Conservation (phyloP, 805 yeast genomes). For the Metschnikowia anglica region DNA sequence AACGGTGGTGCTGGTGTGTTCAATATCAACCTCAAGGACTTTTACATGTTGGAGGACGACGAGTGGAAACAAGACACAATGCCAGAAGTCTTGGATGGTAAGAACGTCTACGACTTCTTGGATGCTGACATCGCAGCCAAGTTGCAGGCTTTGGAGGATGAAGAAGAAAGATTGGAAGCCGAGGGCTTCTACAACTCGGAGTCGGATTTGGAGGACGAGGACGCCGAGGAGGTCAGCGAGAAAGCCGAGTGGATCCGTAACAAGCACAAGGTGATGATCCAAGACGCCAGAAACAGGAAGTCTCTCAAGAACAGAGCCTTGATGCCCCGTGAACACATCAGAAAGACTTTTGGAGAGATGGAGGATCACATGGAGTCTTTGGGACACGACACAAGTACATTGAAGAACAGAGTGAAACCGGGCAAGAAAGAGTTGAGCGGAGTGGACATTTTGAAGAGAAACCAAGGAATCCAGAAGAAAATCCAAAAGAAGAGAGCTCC, state of each 20-base stretch:
- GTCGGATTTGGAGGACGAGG: constrained; percentile 56
- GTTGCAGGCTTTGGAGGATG: constrained; percentile 92
- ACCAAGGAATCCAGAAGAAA: constrained; percentile 42
- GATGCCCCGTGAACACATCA: constrained; percentile 85
- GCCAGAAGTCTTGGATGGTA: constrained; percentile 97
- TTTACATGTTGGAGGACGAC: constrained; percentile 88
- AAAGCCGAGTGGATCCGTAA: constrained; percentile 96
- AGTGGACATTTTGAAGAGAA: constrained; percentile 72
- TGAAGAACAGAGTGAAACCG: constrained; percentile 44
- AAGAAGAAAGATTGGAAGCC: constrained; percentile 87
- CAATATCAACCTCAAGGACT: constrained; percentile 90
- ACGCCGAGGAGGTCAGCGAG: constrained; percentile 54
- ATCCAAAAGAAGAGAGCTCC: constrained; percentile 49
- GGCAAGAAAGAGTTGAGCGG: constrained; percentile 51
- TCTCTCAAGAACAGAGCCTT: constrained; percentile 81
- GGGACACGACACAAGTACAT: constrained; percentile 79
- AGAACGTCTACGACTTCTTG: constrained; percentile 93
- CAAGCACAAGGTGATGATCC: constrained; percentile 90
- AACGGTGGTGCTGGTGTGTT: constrained; percentile 99
- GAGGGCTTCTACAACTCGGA: constrained; percentile 97
- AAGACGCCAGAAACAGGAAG: constrained; percentile 83
- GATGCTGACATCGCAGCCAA: constrained; percentile 95
- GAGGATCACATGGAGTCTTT: constrained; percentile 85
- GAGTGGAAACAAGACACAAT: constrained; percentile 97
- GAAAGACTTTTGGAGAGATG: constrained; percentile 73